Base-by-base conservation (phyloP, 371 early-diverging fungal genomes). In the Dinochytrium kinnereticum region DNA sequence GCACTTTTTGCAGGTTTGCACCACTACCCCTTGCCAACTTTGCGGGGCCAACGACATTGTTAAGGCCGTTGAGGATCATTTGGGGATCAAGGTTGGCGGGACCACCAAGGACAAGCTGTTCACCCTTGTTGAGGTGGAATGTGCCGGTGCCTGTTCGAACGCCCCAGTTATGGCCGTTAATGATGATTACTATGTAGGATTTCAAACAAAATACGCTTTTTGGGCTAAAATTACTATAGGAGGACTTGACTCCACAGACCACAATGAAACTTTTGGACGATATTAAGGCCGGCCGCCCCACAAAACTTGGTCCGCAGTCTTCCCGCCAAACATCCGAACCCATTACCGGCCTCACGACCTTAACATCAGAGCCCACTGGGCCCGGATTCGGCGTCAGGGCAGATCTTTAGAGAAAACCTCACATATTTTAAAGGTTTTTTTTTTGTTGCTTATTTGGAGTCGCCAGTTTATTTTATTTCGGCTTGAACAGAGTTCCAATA, bases 131-230 rank as follows among this genome's bases (percentile, higher is more conserved):
- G 99, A 98, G 81, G 99, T 98, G 26, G 99, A 98, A 84, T 98
- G 99, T 79, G 98, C 98, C 53, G 98, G 98, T 74, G 99, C 98
- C n/a, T 98, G 99, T 83, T 94, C 96, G 64, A 98, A 98, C 80
- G 98, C 98, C 24, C 99, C 98, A 15, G 97, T 98, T 15, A 83
- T 98, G 84, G 96, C 98, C 57, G 90, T 98, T 73, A 98, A 98
- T 82, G 98, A 98, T 74, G 97, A 97, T 76, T 97, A 96, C 85
- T 97, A 93, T 81, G 96, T 92, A 85, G 71, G 88, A 81, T n/a
- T 17, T 31, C 64, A 36, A n/a, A 36, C n/a, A 15, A 19, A 24
- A 15, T 28, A 21, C 44, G 26, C 51, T 39, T 51, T 38, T 1
- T 69, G 21, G 17, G 24, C 37, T 55, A 30, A 26, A 7, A 37